Conservation (phyloP, 2,329 filamentous ascomycete genomes). For the Simplicillium sp. region DNA sequence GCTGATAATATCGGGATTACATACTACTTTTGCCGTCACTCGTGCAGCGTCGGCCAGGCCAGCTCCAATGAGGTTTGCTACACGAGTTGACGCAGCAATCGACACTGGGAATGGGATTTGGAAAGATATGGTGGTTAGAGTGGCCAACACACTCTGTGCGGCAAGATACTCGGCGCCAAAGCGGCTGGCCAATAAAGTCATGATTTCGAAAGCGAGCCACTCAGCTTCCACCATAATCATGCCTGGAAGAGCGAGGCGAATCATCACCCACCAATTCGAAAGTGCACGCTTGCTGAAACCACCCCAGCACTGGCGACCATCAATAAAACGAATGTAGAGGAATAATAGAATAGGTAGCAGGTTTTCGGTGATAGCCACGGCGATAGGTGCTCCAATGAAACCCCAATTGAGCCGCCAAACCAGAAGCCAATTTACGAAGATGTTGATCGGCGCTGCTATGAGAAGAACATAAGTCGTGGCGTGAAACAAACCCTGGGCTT, state of each 20-base stretch:
- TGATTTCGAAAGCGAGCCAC: constrained; percentile 84
- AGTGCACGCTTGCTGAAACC: constrained; percentile 65
- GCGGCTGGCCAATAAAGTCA: constrained; percentile 74
- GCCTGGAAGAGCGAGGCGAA: constrained; percentile 77
- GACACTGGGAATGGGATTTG: constrained; percentile 88
- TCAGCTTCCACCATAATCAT: constrained; percentile 93
- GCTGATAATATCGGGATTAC: constrained; percentile 13
- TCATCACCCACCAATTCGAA: constrained; percentile 71
- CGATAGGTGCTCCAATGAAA: constrained; percentile 74
- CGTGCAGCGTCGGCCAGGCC: constrained; percentile 72
- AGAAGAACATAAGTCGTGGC: constrained; percentile 71
- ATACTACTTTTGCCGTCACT: constrained; percentile 66
- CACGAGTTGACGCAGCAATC: constrained; percentile 78
- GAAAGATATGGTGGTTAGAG: constrained; percentile 70
- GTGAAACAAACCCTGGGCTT: constrained; percentile 73
- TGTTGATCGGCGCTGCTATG: constrained; percentile 67
- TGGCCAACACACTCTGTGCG: constrained; percentile 78
- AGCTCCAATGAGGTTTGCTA: constrained; percentile 88
- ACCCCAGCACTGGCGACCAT: constrained; percentile 74
- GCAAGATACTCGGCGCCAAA: constrained; percentile 74
- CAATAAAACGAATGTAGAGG: constrained; percentile 65
- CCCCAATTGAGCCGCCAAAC: constrained; percentile 63
- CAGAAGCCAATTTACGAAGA: constrained; percentile 68
- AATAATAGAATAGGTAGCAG: constrained; percentile 70
- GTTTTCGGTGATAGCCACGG: constrained; percentile 69